phyloP scores from a whole-genome alignment of 2,329 filamentous ascomycete genomes.

The Pseudogymnoascus sp. region DNA sequence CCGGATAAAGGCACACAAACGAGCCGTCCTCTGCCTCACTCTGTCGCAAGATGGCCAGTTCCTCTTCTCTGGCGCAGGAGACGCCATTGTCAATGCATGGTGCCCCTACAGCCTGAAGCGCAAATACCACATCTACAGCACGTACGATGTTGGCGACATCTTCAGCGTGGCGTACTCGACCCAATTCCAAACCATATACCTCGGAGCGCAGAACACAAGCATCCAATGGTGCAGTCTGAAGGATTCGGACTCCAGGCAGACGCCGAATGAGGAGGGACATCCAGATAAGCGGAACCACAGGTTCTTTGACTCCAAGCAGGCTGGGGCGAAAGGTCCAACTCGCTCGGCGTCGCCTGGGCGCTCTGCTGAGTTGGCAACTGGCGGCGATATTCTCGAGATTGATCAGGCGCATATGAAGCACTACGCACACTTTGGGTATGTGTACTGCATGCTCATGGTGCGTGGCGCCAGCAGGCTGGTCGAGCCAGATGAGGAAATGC shows the following conservation, averaged over 20 bases:
- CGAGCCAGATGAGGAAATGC: slow-evolving; percentile 65
- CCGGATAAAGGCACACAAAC: slow-evolving; percentile 79
- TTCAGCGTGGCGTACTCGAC: slow-evolving; percentile 89
- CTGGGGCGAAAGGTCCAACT: slow-evolving; percentile 41
- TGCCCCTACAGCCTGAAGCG: slow-evolving; percentile 65
- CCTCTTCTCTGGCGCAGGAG: slow-evolving; percentile 86
- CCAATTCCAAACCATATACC: slow-evolving; percentile 71
- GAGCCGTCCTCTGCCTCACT: slow-evolving; percentile 79
- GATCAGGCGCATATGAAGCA: slow-evolving; percentile 71
- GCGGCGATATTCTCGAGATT: slow-evolving; percentile 68
- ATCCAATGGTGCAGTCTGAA: slow-evolving; percentile 86
- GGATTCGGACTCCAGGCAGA: slow-evolving; percentile 50
- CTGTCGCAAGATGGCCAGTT: slow-evolving; percentile 65
- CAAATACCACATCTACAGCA: slow-evolving; percentile 84
- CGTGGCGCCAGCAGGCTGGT: slow-evolving; percentile 59
- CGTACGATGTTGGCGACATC: slow-evolving; percentile 89
- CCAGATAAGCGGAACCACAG: slow-evolving; percentile 71
- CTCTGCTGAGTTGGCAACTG: slow-evolving; percentile 38
- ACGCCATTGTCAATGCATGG: slow-evolving; percentile 94
- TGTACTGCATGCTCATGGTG: slow-evolving; percentile 90
- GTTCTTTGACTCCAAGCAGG: slow-evolving; percentile 91
- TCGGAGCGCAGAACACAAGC: slow-evolving; percentile 88
- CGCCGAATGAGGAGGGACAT: slow-evolving; percentile 57
- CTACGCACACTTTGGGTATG: slow-evolving; percentile 91
- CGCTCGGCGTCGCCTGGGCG: slow-evolving; percentile 34